Evolutionary conservation across 129 eudicot genomes (phyloP), one percentile per base, ranked within the genome.

Genomic region (Kitagawia praeruptora): DNA sequence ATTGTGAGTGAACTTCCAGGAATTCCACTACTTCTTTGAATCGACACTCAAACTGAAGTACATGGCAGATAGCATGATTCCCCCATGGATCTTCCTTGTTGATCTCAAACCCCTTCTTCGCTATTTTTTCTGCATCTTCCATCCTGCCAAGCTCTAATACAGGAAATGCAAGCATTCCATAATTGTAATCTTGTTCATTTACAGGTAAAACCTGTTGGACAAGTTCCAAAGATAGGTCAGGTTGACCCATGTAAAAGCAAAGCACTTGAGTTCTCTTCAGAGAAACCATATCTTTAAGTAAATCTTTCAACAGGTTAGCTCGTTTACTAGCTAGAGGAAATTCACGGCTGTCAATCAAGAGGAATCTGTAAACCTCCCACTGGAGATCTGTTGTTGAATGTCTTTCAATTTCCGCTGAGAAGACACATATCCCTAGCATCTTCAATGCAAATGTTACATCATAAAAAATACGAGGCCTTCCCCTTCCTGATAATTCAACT

Each of bases 91-190:
- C 98, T 76, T 90, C 82, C 78, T 87, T 85, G 83, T 92, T 83
- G 85, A 95, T 90, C 86, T 92, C 86, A 72, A 85, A 85, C 49
- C 92, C 98, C 82, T 77, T 85, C 78, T 80, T 83, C 73, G 95
- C 91, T 58, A 95, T 97, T 77, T 80, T 82, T 78, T 91, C 91
- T 44, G 98, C 98, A 67, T 93, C 97, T 27, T 40, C 89, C 91
- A 89, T 84, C 44, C 78, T 87, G 8, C 96, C 96, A 81, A 95
- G 91, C 85, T 95, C 98, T 82, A 95, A 78, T 34, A 95, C 73
- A 70, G 98, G 89, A 87, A 95, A 95, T 3, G 98, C 96, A 86
- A 90, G 90, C 98, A 95, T 90, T 66, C 98, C 98, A 70, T 92
- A 84, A 81, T 92, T 81, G 83, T 87, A 95, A 58, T 91, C 85